A percentile compares a stretch with the other conserved stretches of the same genome.
Conservation (phyloP, 805 yeast genomes). For the Teunomyces atbi region DNA sequence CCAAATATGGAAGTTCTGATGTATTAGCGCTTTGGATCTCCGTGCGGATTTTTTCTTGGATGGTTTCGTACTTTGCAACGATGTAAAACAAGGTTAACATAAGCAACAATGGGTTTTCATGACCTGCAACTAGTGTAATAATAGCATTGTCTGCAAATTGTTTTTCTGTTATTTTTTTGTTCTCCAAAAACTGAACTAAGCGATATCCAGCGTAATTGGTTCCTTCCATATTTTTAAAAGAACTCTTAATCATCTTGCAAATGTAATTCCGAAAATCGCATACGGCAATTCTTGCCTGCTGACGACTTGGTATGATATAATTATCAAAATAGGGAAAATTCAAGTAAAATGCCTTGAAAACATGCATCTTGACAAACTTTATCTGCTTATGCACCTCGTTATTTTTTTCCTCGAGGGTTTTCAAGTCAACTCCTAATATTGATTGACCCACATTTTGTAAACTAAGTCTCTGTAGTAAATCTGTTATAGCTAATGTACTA, state of each 20-base stretch:
- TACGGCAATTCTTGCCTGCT: conserved; percentile 44
- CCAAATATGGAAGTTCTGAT: conserved; percentile 20
- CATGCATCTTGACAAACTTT: conserved; percentile 47
- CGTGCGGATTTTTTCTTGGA: conserved; percentile 32
- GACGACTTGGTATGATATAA: conserved; percentile 48
- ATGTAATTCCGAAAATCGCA: conserved; percentile 37
- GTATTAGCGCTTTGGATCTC: conserved; percentile 8
- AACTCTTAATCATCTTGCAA: conserved; percentile 29
- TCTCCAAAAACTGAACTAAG: conserved; percentile 38
- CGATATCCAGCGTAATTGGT: conserved; percentile 38
- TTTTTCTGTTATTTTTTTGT: conserved; percentile 37
- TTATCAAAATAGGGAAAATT: conserved; percentile 55
- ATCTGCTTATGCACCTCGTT: conserved; percentile 39
- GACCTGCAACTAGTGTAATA: conserved; percentile 59
- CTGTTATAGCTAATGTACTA: conserved; percentile 26
- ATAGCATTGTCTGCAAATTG: conserved; percentile 55
- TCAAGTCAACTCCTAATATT: conserved; percentile 49
- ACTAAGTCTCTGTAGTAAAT: conserved; percentile 45
- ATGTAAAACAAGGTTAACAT: conserved; percentile 47
- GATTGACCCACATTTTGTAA: conserved; percentile 51
- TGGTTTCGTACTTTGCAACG: conserved; percentile 39
- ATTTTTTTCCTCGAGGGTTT: conserved; percentile 29
- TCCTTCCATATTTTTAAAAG: conserved; percentile 8
- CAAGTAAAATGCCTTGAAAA: conserved; percentile 53
- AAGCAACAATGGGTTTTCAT: conserved; percentile 59